Evolutionary conservation across 257 asterid genomes (phyloP).

Genomic region (Nicotiana undulata): DNA sequence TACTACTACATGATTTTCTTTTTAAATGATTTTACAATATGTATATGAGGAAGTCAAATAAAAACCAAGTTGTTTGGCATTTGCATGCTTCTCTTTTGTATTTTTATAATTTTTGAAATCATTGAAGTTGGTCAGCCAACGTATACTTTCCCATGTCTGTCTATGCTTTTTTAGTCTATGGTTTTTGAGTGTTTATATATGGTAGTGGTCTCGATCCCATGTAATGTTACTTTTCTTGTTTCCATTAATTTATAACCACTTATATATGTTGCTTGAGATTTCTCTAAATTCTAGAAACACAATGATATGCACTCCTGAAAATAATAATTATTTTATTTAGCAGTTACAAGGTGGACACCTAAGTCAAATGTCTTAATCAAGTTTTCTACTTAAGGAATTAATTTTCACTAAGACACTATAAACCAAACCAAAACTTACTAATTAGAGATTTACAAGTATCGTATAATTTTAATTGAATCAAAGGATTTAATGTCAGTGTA

Average conservation of each 20-base stretch:
- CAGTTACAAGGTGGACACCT: neutral
- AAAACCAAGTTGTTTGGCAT: neutral
- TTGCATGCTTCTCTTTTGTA: neutral
- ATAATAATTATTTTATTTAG: neutral
- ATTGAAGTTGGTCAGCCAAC: conserved; percentile 1
- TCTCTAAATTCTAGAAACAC: neutral
- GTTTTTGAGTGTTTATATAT: neutral
- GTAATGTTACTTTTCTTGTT: neutral
- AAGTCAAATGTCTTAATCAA: neutral
- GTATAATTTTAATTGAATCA: neutral
- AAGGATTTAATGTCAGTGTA: neutral
- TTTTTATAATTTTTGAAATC: neutral
- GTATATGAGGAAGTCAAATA: neutral
- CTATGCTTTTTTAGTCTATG: neutral
- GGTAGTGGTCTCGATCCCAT: neutral
- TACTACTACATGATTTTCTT: no score
- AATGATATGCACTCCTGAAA: neutral
- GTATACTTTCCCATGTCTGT: neutral
- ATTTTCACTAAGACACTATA: neutral
- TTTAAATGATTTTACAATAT: neutral
- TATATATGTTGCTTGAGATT: neutral
- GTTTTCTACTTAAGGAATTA: neutral
- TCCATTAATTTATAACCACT: neutral
- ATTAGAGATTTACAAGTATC: neutral
- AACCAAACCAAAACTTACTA: neutral